phyloP scores from a whole-genome alignment of 192 early-diverging fungal species.

The Jimgerdemannia lactiflua region DNA sequence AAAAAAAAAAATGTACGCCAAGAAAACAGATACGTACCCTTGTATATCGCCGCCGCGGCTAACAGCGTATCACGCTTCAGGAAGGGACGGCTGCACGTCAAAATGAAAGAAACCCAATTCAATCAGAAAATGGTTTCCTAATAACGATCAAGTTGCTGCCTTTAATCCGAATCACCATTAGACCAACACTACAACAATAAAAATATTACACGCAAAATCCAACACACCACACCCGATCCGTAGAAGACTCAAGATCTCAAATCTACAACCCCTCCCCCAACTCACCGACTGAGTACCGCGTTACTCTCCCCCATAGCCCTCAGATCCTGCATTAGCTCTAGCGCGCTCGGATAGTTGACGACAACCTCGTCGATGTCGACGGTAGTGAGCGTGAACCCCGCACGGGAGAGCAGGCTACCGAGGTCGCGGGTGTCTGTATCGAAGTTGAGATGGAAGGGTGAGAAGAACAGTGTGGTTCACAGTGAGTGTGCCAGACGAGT shows the following conservation, averaged over 20 bases:
- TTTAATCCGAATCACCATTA: neutral
- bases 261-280: neutral
- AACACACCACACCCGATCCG: neutral
- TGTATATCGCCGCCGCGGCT: constrained; percentile 84
- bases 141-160: too few relatives aligned
- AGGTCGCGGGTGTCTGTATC: constrained; percentile 67
- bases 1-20: constrained; percentile 27
- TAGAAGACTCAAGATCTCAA: neutral
- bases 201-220: neutral
- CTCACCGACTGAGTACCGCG: constrained; percentile 70
- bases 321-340: constrained; percentile 89
- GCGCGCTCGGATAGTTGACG: constrained; percentile 88
- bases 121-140: too few relatives aligned
- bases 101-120: neutral
- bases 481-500: neutral
- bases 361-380: constrained; percentile 91
- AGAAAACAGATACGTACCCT: constrained; percentile 46
- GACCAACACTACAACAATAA: neutral
- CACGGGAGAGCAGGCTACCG: constrained; percentile 73
- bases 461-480: too few relatives aligned
- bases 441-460: neutral
- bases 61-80: constrained; percentile 81
- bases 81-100: constrained; percentile 50
- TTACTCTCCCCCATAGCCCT: constrained; percentile 94
- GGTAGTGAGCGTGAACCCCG: constrained; percentile 87